These are phyloP conservation scores for Aspergillus pseudotamarii DNA, from an alignment of 2,329 filamentous ascomycete genomes.

Conservation along the genomic window DNA sequence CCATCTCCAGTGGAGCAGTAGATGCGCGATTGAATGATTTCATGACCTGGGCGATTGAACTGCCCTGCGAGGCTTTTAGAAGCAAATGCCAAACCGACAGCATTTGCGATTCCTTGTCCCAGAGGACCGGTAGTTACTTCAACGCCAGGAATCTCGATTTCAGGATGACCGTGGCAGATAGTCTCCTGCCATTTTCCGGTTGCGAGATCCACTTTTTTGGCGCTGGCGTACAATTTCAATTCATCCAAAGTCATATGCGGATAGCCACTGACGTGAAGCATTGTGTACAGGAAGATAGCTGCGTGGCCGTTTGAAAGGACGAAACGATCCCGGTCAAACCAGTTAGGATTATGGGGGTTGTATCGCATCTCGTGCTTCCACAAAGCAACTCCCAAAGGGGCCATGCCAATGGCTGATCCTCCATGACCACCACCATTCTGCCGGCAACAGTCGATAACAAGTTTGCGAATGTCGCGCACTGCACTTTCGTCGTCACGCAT, in stretches of 20 bases:
- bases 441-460: too few species aligned
- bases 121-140: constrained; percentile 62
- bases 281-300: constrained; percentile 58
- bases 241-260: constrained; percentile 60
- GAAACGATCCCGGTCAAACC: too few species aligned
- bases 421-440: too few species aligned
- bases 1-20: constrained; percentile 50
- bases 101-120: constrained; percentile 60
- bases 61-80: constrained; percentile 56
- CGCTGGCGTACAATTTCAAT: constrained; percentile 59
- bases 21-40: constrained; percentile 53
- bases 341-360: too few species aligned
- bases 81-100: constrained; percentile 60
- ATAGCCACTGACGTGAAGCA: constrained; percentile 58
- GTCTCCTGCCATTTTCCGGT: constrained; percentile 36
- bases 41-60: constrained; percentile 51
- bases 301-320: constrained; percentile 44
- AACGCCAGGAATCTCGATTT: constrained; percentile 56
- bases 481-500: too few species aligned
- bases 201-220: constrained; percentile 27
- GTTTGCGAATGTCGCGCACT: too few species aligned
- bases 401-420: too few species aligned
- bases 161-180: constrained; percentile 55
- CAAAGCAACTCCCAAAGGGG: too few species aligned
- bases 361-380: too few species aligned